Evolutionary conservation across 2,329 filamentous ascomycete species (phyloP).

Genomic region (Monosporascus sp.): DNA sequence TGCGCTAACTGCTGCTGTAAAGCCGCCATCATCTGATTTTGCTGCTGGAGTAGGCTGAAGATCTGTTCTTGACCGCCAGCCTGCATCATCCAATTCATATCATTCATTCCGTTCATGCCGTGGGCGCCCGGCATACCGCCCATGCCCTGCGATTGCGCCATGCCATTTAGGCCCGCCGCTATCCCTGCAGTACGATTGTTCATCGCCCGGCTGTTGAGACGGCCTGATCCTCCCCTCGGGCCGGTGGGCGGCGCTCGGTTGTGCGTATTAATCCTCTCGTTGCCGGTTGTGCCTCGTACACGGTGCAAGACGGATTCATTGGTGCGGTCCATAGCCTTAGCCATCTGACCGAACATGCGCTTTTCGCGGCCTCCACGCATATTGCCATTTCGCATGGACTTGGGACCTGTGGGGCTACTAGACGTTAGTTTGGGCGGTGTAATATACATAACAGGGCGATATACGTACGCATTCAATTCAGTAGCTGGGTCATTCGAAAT

Average conservation of each 20-base stretch:
- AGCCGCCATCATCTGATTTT: slow-evolving; percentile 80
- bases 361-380: slow-evolving; percentile 61
- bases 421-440: slow-evolving; percentile 33
- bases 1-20: slow-evolving; percentile 60
- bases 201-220: slow-evolving; percentile 44
- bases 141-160: slow-evolving; percentile 37
- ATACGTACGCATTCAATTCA: slow-evolving; percentile 55
- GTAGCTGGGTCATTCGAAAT: slow-evolving; percentile 42
- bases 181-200: slow-evolving; percentile 48
- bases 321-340: slow-evolving; percentile 74
- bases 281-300: slow-evolving; percentile 65
- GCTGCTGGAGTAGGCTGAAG: slow-evolving; percentile 76
- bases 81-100: slow-evolving; percentile 45
- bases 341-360: slow-evolving; percentile 79
- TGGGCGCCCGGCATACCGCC: slow-evolving; percentile 31
- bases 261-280: slow-evolving; percentile 78
- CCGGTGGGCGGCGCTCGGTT: slow-evolving; percentile 66
- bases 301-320: slow-evolving; percentile 74
- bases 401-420: slow-evolving; percentile 82
- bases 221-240: slow-evolving; percentile 52
- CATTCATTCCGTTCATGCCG: slow-evolving; percentile 38
- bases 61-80: slow-evolving; percentile 62
- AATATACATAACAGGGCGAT: slow-evolving; percentile 1
- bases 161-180: slow-evolving; percentile 37
- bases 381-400: slow-evolving; percentile 71